Conservation (phyloP, 805 yeast genomes). For the Kazachstania africana region DNA sequence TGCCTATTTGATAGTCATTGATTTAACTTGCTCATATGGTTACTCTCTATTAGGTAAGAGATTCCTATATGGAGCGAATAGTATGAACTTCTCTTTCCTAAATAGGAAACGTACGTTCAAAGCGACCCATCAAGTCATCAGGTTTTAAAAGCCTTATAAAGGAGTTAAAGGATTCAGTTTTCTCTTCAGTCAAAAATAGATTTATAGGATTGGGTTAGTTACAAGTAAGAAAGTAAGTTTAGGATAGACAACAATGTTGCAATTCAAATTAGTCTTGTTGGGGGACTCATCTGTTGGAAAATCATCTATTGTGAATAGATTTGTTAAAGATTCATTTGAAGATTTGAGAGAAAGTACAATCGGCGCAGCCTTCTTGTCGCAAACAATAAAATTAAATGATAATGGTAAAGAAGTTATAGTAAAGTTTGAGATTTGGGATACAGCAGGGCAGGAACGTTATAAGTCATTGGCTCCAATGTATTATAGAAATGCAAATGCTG, state of each 20-base stretch:
- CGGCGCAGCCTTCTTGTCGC: conserved; percentile 97
- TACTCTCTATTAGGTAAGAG: no score
- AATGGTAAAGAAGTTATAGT: conserved; percentile 21
- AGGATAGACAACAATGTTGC: conserved; percentile 31
- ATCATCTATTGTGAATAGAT: conserved; percentile 69
- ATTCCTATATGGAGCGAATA: no score
- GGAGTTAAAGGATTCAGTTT: no score
- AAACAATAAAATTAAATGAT: conserved; percentile 37
- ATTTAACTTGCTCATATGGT: no score
- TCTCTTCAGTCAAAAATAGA: no score
- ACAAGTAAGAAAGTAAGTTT: no score
- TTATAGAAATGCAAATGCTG: conserved; percentile 70
- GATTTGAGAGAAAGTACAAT: conserved; percentile 80
- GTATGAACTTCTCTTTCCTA: no score
- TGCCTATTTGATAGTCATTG: no score
- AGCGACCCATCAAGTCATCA: no score
- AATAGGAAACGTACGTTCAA: no score
- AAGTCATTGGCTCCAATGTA: conserved; percentile 77
- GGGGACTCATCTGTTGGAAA: conserved; percentile 84
- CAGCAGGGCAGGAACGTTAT: conserved; percentile 91
- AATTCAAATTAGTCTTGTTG: conserved; percentile 58
- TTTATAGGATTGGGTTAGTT: no score
- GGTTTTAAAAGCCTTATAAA: no score
- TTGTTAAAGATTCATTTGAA: conserved; percentile 64
- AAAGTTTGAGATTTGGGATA: conserved; percentile 76